Conservation (phyloP, 371 early-diverging fungal species). For the Apophysomyces variabilis region DNA sequence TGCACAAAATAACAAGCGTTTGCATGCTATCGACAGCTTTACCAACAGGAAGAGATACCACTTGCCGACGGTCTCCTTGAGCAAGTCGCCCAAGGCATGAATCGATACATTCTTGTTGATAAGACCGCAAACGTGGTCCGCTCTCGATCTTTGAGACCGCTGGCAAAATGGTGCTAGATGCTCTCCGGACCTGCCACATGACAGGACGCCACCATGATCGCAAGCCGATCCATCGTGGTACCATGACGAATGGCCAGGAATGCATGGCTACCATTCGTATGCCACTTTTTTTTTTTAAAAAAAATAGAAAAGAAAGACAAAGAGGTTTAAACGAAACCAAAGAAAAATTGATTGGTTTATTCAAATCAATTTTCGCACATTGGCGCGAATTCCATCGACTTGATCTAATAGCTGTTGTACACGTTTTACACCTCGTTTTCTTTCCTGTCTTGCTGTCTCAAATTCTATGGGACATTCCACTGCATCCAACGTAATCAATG, state of each 20-base stretch:
- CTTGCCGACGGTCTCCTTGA: conserved; percentile 68
- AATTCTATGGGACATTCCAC: conserved; percentile 60
- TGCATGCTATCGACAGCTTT: conserved; percentile 10
- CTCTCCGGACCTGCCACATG: not conserved
- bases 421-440: conserved; percentile 61
- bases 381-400: conserved; percentile 49
- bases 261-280: not conserved
- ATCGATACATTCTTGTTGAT: conserved; percentile 86
- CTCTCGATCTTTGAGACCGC: not conserved
- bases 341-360: too few species aligned
- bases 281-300: not conserved
- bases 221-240: not conserved
- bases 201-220: not conserved
- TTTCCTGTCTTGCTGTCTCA: conserved; percentile 60
- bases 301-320: conserved; percentile 3
- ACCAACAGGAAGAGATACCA: conserved; percentile 84
- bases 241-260: not conserved
- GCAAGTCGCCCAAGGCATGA: conserved; percentile 51
- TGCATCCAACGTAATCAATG: conserved; percentile 57
- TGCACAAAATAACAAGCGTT: conserved; percentile 5
- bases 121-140: conserved; percentile 26
- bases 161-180: not conserved
- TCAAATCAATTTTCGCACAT: conserved; percentile 1
- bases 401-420: conserved; percentile 54
- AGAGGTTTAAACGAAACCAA: not conserved